phyloP scores from a whole-genome alignment of 2,329 filamentous ascomycete species.

The Cordyceps farinosa region DNA sequence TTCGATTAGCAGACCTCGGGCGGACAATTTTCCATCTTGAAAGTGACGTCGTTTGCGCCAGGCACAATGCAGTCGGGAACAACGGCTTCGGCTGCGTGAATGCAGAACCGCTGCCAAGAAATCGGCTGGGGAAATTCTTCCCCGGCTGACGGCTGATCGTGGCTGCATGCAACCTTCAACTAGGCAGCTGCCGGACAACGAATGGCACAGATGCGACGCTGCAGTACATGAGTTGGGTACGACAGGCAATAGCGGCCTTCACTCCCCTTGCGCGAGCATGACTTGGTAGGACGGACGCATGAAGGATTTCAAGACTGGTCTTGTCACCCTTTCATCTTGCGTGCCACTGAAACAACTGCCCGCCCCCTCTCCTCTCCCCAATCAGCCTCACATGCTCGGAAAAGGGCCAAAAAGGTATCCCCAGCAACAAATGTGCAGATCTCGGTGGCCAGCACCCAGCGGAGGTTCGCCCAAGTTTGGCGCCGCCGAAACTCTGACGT shows the following conservation, averaged over 20 bases:
- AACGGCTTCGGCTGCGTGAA: neutral
- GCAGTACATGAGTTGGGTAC: too few species aligned
- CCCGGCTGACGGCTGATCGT: neutral
- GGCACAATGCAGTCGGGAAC: neutral
- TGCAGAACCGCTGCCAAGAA: neutral
- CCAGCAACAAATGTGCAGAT: too few species aligned
- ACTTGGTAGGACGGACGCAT: neutral
- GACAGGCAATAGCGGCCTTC: neutral
- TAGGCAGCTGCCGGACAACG: neutral
- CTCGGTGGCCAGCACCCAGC: too few species aligned
- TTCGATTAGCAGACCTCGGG: too few species aligned
- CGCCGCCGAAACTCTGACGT: neutral
- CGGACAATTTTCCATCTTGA: neutral
- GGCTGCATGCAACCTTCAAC: neutral
- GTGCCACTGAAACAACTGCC: neutral
- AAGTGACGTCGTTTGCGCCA: neutral
- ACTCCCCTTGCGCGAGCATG: neutral
- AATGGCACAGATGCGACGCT: neutral
- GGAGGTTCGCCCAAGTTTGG: neutral
- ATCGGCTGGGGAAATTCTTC: neutral
- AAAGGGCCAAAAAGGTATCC: neutral
- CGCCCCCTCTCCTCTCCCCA: neutral
- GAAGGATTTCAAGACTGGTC: neutral
- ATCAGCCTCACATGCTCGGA: neutral
- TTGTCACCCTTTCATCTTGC: neutral